Percentiles rank a stretch among this genome's conserved stretches.
Conservation (phyloP, 345 rosid genomes). For the Mallotus nudiflorus region DNA sequence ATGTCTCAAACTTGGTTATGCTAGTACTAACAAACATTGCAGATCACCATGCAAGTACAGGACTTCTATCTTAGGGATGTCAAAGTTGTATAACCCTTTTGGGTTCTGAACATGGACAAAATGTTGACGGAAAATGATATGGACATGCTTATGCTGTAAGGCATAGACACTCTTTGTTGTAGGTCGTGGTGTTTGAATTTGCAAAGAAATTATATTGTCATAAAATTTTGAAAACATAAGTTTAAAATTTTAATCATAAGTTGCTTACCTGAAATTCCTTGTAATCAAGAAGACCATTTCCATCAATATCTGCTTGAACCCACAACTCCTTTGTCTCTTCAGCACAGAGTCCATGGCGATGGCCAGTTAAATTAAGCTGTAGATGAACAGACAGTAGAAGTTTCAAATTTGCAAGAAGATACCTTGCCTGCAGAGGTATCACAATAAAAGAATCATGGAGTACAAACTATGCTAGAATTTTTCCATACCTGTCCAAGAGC, state of each 20-base stretch:
- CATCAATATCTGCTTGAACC: constrained; percentile 80
- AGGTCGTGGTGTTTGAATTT: background rate
- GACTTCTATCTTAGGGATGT: background rate
- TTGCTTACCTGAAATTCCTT: constrained; percentile 79
- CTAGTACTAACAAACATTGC: background rate
- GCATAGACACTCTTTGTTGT: constrained; percentile 5
- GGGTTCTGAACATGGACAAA: too few relatives aligned
- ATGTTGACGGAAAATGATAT: background rate
- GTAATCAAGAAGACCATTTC: constrained; percentile 66
- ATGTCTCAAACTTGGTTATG: background rate
- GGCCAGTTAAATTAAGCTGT: constrained; percentile 81
- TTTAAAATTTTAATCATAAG: constrained; percentile 4
- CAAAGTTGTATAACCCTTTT: too few relatives aligned
- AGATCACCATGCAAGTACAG: background rate
- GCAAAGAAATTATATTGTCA: background rate
- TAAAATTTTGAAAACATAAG: too few relatives aligned
- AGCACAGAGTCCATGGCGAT: constrained; percentile 60
- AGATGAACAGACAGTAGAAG: constrained; percentile 13
- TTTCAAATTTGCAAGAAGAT: background rate
- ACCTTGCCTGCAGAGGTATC: background rate
- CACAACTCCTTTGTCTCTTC: constrained; percentile 81
- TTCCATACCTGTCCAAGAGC: constrained; percentile 72
- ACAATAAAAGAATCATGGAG: constrained; percentile 1
- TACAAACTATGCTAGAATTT: background rate
- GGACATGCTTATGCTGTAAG: background rate